Percentiles rank a stretch among this genome's conserved stretches.
Conservation (phyloP, 2,329 filamentous ascomycete species). For the Pseudogymnoascus pannorum region DNA sequence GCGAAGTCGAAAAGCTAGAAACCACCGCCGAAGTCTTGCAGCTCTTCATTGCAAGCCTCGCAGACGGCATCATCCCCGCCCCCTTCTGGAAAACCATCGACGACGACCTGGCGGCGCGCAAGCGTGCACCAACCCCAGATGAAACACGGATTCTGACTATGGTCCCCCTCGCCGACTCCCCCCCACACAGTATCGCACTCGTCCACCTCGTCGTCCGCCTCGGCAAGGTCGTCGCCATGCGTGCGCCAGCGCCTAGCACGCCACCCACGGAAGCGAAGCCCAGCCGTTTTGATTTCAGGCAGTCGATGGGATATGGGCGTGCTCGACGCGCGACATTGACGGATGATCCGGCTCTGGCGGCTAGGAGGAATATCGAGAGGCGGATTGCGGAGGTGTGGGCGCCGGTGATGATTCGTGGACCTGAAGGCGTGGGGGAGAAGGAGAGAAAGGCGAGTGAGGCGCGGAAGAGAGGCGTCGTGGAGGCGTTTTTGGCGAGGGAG, state of each 20-base stretch:
- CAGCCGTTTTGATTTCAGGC: background rate
- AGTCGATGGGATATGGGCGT: conserved; percentile 4
- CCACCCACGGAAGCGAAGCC: background rate
- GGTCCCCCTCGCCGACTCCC: conserved; percentile 63
- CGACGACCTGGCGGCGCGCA: conserved; percentile 40
- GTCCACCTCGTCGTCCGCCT: conserved; percentile 80
- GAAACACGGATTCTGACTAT: conserved; percentile 57
- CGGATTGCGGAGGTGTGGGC: conserved; percentile 61
- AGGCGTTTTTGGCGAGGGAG: conserved; percentile 52
- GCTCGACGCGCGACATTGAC: conserved; percentile 29
- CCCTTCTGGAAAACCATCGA: conserved; percentile 65
- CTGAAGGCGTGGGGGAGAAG: conserved; percentile 30
- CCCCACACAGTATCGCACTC: conserved; percentile 81
- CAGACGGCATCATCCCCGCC: conserved; percentile 70
- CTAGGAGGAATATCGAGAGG: conserved; percentile 51
- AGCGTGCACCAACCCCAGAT: conserved; percentile 39
- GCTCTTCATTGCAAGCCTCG: conserved; percentile 65
- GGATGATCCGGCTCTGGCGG: conserved; percentile 42
- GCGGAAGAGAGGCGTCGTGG: conserved; percentile 57
- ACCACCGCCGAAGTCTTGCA: conserved; percentile 64
- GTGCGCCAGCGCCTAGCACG: background rate
- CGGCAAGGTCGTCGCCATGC: conserved; percentile 23
- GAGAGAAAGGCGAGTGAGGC: conserved; percentile 56
- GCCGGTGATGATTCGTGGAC: conserved; percentile 50
- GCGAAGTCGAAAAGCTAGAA: conserved; percentile 65